phyloP scores from a whole-genome alignment of 108 stramenopile genomes.

The Skeletonema tropicum region DNA sequence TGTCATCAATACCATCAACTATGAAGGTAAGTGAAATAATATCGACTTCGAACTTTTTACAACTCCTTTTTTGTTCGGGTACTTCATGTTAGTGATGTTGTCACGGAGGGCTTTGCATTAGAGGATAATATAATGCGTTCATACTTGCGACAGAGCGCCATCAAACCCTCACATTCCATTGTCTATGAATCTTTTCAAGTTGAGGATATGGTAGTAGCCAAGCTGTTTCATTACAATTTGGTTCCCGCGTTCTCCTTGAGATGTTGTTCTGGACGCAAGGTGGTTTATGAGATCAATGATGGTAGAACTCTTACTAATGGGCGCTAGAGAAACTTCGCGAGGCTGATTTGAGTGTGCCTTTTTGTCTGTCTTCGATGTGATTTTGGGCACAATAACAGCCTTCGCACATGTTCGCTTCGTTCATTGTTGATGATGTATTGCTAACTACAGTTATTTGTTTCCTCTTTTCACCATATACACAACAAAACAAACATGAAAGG shows the following conservation, averaged over 20 bases:
- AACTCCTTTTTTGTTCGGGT: neutral
- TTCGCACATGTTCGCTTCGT: slow-evolving; percentile 19
- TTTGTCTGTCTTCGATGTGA: slow-evolving; percentile 22
- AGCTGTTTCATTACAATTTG: neutral
- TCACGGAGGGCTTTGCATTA: neutral
- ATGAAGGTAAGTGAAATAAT: slow-evolving; percentile 46
- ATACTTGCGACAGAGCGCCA: slow-evolving; percentile 50
- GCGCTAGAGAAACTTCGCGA: slow-evolving; percentile 25
- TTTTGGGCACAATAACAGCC: slow-evolving; percentile 38
- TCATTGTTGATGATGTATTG: neutral
- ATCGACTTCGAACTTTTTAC: slow-evolving; percentile 7
- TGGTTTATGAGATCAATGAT: slow-evolving; percentile 29
- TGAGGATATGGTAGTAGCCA: slow-evolving; percentile 32
- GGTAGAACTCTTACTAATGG: slow-evolving; percentile 46
- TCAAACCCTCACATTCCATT: slow-evolving; percentile 24
- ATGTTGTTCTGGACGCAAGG: neutral
- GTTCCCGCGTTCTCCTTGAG: slow-evolving; percentile 38
- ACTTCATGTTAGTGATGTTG: neutral
- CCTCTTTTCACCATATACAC: slow-evolving; percentile 1
- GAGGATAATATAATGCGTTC: slow-evolving; percentile 14
- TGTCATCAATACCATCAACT: slow-evolving; percentile 59
- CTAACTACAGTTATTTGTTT: slow-evolving; percentile 8
- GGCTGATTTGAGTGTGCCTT: slow-evolving; percentile 41
- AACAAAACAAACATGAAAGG: slow-evolving; percentile 31
- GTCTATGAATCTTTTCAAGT: slow-evolving; percentile 9